A percentile compares a stretch with the other conserved stretches of the same genome.
Evolutionary conservation across 2,329 filamentous ascomycete genomes (phyloP).

Genomic region (Microdochium paspali): DNA sequence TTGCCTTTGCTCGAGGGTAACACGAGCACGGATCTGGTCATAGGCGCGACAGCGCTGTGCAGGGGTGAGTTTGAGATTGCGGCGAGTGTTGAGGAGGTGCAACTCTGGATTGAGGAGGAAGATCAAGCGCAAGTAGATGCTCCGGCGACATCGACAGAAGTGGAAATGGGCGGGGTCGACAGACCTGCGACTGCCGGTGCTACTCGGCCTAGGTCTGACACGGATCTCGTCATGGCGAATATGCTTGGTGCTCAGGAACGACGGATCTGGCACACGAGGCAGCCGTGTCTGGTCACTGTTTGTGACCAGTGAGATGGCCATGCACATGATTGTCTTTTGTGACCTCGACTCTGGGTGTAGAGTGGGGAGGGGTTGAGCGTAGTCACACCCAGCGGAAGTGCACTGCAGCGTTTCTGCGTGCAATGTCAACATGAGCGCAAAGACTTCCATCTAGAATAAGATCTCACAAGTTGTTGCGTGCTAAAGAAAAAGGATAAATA

Average conservation of each 20-base stretch:
- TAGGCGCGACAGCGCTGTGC: conserved; percentile 69
- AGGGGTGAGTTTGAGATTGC: conserved; percentile 75
- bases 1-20: conserved; percentile 54
- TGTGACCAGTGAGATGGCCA: conserved; percentile 26
- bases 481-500: too few species aligned
- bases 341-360: too few species aligned
- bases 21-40: conserved; percentile 46
- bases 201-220: conserved; percentile 32
- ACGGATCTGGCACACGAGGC: conserved; percentile 55
- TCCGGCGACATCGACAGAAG: too few species aligned
- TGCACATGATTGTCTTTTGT: too few species aligned
- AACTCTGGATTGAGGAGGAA: conserved; percentile 31
- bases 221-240: conserved; percentile 47
- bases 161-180: conserved; percentile 10
- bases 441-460: too few species aligned
- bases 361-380: too few species aligned
- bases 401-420: too few species aligned
- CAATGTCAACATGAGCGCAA: too few species aligned
- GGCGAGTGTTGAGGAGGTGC: conserved; percentile 73
- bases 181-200: conserved; percentile 18
- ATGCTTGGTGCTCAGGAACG: conserved; percentile 50
- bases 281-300: conserved; percentile 45
- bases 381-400: too few species aligned
- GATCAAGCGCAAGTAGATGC: too few species aligned
- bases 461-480: too few species aligned